These are phyloP conservation scores for Helicocarpus griseus DNA, from an alignment of 2,329 filamentous ascomycete genomes.

Conservation along the genomic window DNA sequence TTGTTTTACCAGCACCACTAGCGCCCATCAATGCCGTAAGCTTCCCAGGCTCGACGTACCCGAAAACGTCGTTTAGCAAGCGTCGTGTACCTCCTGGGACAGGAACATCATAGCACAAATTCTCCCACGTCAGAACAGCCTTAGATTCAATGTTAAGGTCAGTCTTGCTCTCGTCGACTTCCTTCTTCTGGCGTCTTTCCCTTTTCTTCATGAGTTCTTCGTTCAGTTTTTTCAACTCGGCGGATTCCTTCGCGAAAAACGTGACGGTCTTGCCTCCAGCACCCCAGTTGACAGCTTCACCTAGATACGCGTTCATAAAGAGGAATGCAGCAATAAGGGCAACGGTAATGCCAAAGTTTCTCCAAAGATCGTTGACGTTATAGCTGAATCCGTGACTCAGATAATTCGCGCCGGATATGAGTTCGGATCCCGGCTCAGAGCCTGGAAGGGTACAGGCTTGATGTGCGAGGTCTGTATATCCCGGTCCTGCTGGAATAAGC, in stretches of 20 bases:
- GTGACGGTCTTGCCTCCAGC: conserved; percentile 34
- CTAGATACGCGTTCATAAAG: conserved; percentile 28
- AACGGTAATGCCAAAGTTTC: conserved; percentile 61
- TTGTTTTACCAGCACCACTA: conserved; percentile 86
- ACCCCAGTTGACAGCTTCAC: conserved; percentile 30
- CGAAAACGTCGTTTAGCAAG: conserved; percentile 77
- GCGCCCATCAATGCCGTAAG: conserved; percentile 84
- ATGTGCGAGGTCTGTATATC: conserved; percentile 31
- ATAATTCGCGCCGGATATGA: conserved; percentile 51
- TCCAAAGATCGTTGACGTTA: conserved; percentile 51
- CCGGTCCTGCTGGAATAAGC: conserved; percentile 34
- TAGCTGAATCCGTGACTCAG: conserved; percentile 49
- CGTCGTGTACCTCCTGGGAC: conserved; percentile 70
- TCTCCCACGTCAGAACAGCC: conserved; percentile 75
- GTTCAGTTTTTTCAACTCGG: conserved; percentile 29
- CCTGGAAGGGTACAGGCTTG: conserved; percentile 57
- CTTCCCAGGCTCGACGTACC: conserved; percentile 92
- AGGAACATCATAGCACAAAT: conserved; percentile 71
- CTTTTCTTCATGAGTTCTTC: conserved; percentile 31
- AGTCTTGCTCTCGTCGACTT: conserved; percentile 27
- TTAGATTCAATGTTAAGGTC: conserved; percentile 20
- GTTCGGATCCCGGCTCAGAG: conserved; percentile 42
- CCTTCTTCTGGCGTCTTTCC: conserved; percentile 25
- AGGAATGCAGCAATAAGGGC: conserved; percentile 55
- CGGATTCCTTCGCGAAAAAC: conserved; percentile 28